Evolutionary conservation across 2,329 filamentous ascomycete genomes (phyloP), one percentile per base, ranked within the genome.

Genomic region (Pseudovirgaria hyperparasitica): DNA sequence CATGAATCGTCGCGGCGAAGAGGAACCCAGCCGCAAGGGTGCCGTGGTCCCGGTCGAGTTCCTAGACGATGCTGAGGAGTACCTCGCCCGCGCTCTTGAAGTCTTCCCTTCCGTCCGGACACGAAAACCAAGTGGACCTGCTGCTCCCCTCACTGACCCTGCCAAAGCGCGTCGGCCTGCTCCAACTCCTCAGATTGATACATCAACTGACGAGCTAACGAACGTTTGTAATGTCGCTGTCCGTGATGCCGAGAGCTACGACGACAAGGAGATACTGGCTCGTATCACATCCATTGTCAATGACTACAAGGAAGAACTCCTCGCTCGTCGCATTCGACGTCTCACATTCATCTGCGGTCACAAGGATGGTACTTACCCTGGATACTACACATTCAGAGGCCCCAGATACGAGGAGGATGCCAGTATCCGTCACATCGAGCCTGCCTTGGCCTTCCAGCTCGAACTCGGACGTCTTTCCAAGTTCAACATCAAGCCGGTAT

Each of bases 311-410:
- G 72, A 81, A 2, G 90, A 98, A 44, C 69, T 98, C 14, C 60
- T 86, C 15, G 64, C 76, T 28, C 82, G 80, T 42, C 74, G 77
- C 26, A 77, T 98, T 25, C 85, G 90, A 38, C 82, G 90, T 41
- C 62, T 98, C 30, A 94, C 86, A 26, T 94, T 98, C 63, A 90
- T 96, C 54, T 94, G 86, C 50, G 90, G 90, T 30, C 84, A 82
- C 63, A 84, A 77, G 50, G 84, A 98, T 48, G 90, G 86, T 29
- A 84, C 82, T 9, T 93, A 96, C 55, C 90, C 87, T 13, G 85
- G 82, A 25, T 96, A 98, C 70, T 96, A 82, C 68, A 98, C 90
- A 22, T 98, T 96, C 82, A 80, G 90, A 52, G 87, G 87, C 5
- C 87, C 90, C 16, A 61, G 65, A 27, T 98, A 92, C 56, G 67